Evolutionary conservation across 306 rosid genomes (phyloP).

Genomic region (Begonia loranthoides): DNA sequence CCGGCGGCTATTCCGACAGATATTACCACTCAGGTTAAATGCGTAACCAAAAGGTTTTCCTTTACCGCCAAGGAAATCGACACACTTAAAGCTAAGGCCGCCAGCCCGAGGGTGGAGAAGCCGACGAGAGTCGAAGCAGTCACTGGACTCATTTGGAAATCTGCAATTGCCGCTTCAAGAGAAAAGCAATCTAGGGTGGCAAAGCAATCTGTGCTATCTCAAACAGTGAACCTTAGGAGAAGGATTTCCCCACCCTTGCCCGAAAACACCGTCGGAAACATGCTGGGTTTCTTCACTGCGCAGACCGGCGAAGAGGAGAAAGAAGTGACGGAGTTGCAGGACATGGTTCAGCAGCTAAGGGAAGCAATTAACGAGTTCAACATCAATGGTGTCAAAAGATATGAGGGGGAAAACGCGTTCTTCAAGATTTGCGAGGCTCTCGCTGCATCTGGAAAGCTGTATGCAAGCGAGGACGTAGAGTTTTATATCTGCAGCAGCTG

Average conservation of each 20-base stretch:
- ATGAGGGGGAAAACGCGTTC: constrained; percentile 3
- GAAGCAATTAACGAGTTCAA: neutral
- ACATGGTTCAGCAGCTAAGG: neutral
- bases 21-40: constrained; percentile 4
- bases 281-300: constrained; percentile 15
- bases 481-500: constrained; percentile 6
- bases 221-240: constrained; percentile 18
- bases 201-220: constrained; percentile 18
- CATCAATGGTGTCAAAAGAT: neutral
- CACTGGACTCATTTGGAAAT: constrained; percentile 37
- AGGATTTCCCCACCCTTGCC: constrained; percentile 14
- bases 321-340: neutral
- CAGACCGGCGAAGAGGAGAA: neutral
- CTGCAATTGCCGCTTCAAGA: constrained; percentile 15
- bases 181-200: constrained; percentile 1
- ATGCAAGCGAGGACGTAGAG: constrained; percentile 1
- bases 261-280: constrained; percentile 25
- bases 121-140: constrained; percentile 30
- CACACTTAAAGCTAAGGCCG: constrained; percentile 17
- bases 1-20: neutral
- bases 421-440: neutral
- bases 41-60: constrained; percentile 19
- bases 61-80: constrained; percentile 21
- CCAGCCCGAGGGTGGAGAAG: neutral
- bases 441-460: neutral